Percentiles rank a stretch among this genome's conserved stretches.
Evolutionary conservation across 1,139 yeast genomes (phyloP).

Genomic region (Nakaseomyces bracarensis): DNA sequence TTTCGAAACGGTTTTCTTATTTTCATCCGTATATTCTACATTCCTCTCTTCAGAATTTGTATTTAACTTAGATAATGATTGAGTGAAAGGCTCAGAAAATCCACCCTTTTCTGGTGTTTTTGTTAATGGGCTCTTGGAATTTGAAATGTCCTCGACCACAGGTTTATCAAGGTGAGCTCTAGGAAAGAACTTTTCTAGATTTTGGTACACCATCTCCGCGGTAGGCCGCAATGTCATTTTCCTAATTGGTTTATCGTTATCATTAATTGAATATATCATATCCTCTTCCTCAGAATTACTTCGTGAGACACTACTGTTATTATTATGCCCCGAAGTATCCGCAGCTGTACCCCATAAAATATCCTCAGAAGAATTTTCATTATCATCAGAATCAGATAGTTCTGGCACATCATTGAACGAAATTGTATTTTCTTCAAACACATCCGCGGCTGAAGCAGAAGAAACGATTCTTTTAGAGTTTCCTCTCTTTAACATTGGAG

Average conservation of each 20-base stretch:
- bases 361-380: constrained; percentile 19
- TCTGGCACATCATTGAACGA: constrained; percentile 68
- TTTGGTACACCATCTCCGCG: constrained; percentile 84
- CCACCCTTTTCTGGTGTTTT: not conserved
- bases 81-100: not conserved
- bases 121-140: constrained; percentile 47
- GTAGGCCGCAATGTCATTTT: constrained; percentile 78
- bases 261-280: constrained; percentile 7
- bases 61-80: not conserved
- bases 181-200: constrained; percentile 87
- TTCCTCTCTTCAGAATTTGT: not conserved
- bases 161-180: constrained; percentile 89
- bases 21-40: not conserved
- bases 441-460: constrained; percentile 37
- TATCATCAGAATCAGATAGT: constrained; percentile 40
- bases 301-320: not conserved
- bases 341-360: constrained; percentile 14
- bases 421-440: constrained; percentile 59
- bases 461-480: constrained; percentile 43
- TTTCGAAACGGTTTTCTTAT: constrained; percentile 11
- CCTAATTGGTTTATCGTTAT: constrained; percentile 25
- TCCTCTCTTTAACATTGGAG: constrained; percentile 45
- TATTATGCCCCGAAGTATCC: constrained; percentile 1
- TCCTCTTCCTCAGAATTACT: constrained; percentile 15
- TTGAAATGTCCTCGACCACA: constrained; percentile 62